Percentiles rank a stretch among this genome's conserved stretches.
phyloP scores from a whole-genome alignment of 1,139 yeast genomes.

The Candida freyschussii region DNA sequence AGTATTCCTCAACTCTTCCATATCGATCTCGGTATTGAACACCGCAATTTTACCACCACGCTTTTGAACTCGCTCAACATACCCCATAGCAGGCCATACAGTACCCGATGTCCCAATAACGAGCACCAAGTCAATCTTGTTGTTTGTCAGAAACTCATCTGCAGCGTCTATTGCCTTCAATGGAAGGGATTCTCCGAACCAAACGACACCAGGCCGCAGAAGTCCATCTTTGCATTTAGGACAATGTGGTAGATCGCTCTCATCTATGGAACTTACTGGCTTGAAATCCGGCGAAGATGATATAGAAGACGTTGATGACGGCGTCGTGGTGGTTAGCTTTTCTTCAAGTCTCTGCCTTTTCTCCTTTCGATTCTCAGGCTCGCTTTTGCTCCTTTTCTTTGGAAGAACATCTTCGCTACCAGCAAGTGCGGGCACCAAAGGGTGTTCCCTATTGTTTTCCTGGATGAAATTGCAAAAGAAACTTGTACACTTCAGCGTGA shows the following conservation, averaged over 20 bases:
- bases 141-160: slow-evolving; percentile 61
- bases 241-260: slow-evolving; percentile 64
- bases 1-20: slow-evolving; percentile 37
- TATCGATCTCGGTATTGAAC: slow-evolving; percentile 61
- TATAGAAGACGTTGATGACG: slow-evolving; percentile 11
- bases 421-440: slow-evolving; percentile 56
- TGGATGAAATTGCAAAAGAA: slow-evolving; percentile 65
- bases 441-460: slow-evolving; percentile 48
- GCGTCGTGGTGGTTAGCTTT: slow-evolving; percentile 5
- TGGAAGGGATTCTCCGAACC: slow-evolving; percentile 88
- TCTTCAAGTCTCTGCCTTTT: slow-evolving; percentile 2
- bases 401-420: slow-evolving; percentile 29
- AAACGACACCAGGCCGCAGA: slow-evolving; percentile 83
- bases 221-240: slow-evolving; percentile 61
- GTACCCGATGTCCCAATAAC: slow-evolving; percentile 84
- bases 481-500: slow-evolving; percentile 67
- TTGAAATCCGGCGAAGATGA: slow-evolving; percentile 40
- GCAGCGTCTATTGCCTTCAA: slow-evolving; percentile 55
- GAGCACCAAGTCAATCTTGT: slow-evolving; percentile 62
- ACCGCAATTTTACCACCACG: slow-evolving; percentile 83
- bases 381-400: slow-evolving; percentile 17
- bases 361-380: not conserved
- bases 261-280: slow-evolving; percentile 44
- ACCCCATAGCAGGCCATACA: slow-evolving; percentile 90
- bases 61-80: slow-evolving; percentile 67